A percentile compares a stretch with the other conserved stretches of the same genome.
Conservation (phyloP, 306 rosid genomes). For the Myrica gale region DNA sequence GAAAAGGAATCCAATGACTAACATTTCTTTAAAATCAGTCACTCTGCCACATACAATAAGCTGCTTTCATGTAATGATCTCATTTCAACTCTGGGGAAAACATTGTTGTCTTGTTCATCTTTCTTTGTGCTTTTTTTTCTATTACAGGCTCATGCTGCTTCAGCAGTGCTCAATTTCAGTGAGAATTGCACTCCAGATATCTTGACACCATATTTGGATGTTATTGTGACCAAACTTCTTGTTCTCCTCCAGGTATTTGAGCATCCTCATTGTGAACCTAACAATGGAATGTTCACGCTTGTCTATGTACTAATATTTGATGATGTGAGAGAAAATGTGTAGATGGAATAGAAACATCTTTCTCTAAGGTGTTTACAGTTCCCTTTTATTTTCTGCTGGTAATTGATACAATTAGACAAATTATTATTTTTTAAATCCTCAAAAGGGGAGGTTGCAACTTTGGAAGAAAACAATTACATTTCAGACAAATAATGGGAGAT, state of each 20-base stretch:
- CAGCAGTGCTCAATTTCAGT: constrained; percentile 69
- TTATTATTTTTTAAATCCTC: not conserved
- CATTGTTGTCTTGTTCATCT: not conserved
- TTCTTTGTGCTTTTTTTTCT: constrained; percentile 9
- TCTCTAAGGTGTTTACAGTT: not conserved
- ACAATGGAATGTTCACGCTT: not conserved
- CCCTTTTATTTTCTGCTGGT: not conserved
- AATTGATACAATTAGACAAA: not conserved
- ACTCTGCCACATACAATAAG: too few species aligned
- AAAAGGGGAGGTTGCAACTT: too few species aligned
- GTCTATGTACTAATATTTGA: not conserved
- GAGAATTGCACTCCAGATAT: constrained; percentile 71
- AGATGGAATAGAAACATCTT: not conserved
- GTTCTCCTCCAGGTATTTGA: constrained; percentile 64
- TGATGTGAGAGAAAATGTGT: not conserved
- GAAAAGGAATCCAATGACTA: not conserved
- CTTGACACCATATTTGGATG: constrained; percentile 66
- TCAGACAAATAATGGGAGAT: not conserved
- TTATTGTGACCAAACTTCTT: constrained; percentile 67
- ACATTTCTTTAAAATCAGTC: too few species aligned
- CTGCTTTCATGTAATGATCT: too few species aligned
- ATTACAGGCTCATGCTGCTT: constrained; percentile 77
- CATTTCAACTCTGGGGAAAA: too few species aligned
- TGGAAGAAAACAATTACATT: not conserved
- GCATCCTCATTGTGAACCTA: constrained; percentile 6